These are phyloP conservation scores for Ophiognomonia clavigignenti-juglandacearum DNA, from an alignment of 2,329 filamentous ascomycete species.

Conservation along the genomic window DNA sequence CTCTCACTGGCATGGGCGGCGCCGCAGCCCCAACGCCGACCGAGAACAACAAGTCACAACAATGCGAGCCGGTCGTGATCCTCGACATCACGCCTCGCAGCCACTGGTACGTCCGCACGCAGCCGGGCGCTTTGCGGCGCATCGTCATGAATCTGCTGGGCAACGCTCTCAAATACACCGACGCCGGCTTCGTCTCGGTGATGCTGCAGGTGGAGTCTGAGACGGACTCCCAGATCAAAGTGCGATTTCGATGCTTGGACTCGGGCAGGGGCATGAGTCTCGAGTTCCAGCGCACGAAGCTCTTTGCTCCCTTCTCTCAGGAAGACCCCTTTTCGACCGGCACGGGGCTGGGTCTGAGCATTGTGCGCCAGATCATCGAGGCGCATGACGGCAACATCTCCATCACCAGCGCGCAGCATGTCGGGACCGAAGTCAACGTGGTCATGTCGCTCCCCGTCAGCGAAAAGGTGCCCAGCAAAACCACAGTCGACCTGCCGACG, in stretches of 20 bases:
- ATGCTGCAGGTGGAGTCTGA: constrained; percentile 5
- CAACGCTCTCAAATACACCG: constrained; percentile 49
- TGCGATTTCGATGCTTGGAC: constrained; percentile 45
- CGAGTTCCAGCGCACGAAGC: constrained; percentile 53
- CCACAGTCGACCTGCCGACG: neutral
- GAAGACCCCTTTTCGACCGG: constrained; percentile 57
- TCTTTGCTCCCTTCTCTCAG: constrained; percentile 62
- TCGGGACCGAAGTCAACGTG: constrained; percentile 24
- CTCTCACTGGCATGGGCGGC: neutral
- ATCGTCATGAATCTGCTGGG: constrained; percentile 51
- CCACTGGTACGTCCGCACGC: constrained; percentile 45
- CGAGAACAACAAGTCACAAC: too few species aligned
- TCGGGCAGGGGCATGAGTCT: constrained; percentile 62
- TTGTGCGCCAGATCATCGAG: constrained; percentile 56
- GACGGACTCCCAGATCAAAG: neutral
- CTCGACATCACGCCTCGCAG: constrained; percentile 41
- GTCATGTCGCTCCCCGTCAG: constrained; percentile 1
- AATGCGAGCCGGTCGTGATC: constrained; percentile 5
- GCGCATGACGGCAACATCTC: constrained; percentile 54
- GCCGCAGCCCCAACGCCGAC: neutral
- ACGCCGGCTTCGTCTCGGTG: constrained; percentile 20
- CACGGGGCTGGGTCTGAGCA: constrained; percentile 59
- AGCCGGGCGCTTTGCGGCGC: constrained; percentile 42
- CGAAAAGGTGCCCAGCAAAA: neutral
- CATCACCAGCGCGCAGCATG: constrained; percentile 40